Evolutionary conservation across 139 green algal species (phyloP).

Genomic region (Coccomyxa sp.): DNA sequence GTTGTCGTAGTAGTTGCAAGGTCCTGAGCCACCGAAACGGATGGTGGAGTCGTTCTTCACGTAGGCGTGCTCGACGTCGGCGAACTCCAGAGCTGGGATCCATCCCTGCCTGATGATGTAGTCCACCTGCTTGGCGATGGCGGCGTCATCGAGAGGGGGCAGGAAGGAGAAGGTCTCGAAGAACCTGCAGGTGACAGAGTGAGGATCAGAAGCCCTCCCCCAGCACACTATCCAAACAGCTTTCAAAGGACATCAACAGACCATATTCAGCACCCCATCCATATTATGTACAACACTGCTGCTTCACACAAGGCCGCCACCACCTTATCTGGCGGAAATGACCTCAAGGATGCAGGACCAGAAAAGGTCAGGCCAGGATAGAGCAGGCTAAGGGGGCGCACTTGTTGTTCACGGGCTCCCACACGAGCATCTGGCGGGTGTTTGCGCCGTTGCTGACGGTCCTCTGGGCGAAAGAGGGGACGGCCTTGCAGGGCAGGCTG

Average conservation of each 20-base stretch:
- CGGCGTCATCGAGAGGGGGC: slow-evolving; percentile 82
- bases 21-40: slow-evolving; percentile 54
- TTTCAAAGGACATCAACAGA: no score
- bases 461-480: slow-evolving; percentile 11
- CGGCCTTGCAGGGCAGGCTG: slow-evolving; percentile 8
- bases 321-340: neutral
- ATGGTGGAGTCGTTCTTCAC: slow-evolving; percentile 49
- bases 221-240: no score
- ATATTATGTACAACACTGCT: neutral
- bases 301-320: neutral
- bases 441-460: slow-evolving; percentile 47
- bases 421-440: slow-evolving; percentile 72
- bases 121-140: slow-evolving; percentile 86
- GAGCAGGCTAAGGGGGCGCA: slow-evolving; percentile 22
- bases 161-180: slow-evolving; percentile 99
- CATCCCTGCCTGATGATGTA: slow-evolving; percentile 91
- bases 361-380: neutral
- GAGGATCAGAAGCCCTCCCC: no score
- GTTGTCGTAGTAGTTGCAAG: slow-evolving; percentile 70
- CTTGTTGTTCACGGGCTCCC: slow-evolving; percentile 81
- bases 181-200: slow-evolving; percentile 56
- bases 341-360: neutral
- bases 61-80: slow-evolving; percentile 67
- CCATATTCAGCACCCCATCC: no score
- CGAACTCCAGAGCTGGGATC: slow-evolving; percentile 86